These are phyloP conservation scores for Articulospora tetracladia DNA, from an alignment of 495 filamentous ascomycete genomes.

Conservation along the genomic window DNA sequence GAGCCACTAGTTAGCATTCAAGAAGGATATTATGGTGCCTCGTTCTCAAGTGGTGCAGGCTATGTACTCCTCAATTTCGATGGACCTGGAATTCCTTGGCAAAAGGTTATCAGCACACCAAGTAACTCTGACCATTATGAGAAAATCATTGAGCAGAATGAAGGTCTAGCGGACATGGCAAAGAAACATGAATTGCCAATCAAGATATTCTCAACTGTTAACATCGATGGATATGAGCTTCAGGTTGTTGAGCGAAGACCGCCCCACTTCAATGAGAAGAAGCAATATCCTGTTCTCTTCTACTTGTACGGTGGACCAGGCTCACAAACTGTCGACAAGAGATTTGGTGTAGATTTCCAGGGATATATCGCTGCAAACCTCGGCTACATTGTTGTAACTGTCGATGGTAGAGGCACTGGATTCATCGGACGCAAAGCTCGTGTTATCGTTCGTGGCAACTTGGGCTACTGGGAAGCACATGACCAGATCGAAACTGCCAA, in stretches of 20 bases:
- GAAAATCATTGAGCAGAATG: conserved; percentile 73
- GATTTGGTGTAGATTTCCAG: conserved; percentile 84
- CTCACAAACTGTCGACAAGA: conserved; percentile 80
- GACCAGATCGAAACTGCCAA: conserved; percentile 93
- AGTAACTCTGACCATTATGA: conserved; percentile 60
- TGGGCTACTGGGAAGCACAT: conserved; percentile 79
- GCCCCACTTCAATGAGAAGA: conserved; percentile 80
- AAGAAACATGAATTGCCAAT: conserved; percentile 78
- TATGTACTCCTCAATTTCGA: conserved; percentile 80
- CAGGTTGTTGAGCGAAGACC: conserved; percentile 89
- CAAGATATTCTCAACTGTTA: conserved; percentile 79
- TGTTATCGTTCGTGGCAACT: conserved; percentile 73
- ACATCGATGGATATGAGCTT: conserved; percentile 71
- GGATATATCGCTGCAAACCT: conserved; percentile 80
- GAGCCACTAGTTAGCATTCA: conserved; percentile 70
- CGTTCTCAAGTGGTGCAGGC: conserved; percentile 76
- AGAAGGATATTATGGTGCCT: conserved; percentile 80
- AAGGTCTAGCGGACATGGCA: conserved; percentile 60
- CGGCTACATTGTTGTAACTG: conserved; percentile 93
- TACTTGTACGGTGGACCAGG: conserved; percentile 88
- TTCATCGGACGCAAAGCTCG: conserved; percentile 83
- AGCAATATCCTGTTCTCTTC: conserved; percentile 91
- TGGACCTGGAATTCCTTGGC: conserved; percentile 86
- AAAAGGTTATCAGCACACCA: conserved; percentile 83
- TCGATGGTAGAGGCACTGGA: conserved; percentile 91